A percentile compares a stretch with the other conserved stretches of the same genome.
Evolutionary conservation across 768 basidiomycete genomes (phyloP).

Genomic region (Mycena rosella): DNA sequence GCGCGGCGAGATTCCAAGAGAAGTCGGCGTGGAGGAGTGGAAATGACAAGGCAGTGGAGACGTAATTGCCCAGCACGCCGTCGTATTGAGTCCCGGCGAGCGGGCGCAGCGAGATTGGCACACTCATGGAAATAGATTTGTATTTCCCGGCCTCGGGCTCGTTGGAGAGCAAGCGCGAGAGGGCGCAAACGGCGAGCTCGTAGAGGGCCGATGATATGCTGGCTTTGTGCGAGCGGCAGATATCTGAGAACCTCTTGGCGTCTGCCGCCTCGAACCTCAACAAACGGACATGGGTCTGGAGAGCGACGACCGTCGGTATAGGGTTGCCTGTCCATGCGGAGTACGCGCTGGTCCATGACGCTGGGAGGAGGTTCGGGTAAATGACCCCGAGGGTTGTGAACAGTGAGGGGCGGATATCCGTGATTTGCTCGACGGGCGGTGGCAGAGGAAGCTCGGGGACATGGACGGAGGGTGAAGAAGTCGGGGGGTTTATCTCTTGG

Average conservation of each 20-base stretch:
- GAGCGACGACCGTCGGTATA: constrained; percentile 29
- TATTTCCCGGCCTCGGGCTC: not conserved
- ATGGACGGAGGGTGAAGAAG: constrained; percentile 18
- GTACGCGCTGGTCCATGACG: constrained; percentile 23
- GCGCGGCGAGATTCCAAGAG: constrained; percentile 48
- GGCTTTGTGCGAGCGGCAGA: constrained; percentile 46
- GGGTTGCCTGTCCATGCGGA: constrained; percentile 49
- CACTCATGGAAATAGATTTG: constrained; percentile 32
- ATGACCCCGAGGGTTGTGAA: constrained; percentile 38
- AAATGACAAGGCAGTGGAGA: constrained; percentile 39
- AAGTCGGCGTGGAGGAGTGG: constrained; percentile 42
- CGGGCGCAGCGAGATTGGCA: constrained; percentile 50
- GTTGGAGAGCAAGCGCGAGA: constrained; percentile 35
- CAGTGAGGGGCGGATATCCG: constrained; percentile 43
- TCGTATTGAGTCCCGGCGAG: constrained; percentile 38
- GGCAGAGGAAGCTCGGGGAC: constrained; percentile 36
- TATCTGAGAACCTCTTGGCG: constrained; percentile 34
- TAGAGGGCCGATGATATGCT: constrained; percentile 49
- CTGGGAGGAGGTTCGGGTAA: constrained; percentile 46
- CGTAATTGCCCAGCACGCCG: constrained; percentile 50
- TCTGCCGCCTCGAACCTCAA: not conserved
- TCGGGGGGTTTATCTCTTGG: constrained; percentile 8
- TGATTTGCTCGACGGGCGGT: constrained; percentile 44
- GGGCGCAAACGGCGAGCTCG: constrained; percentile 39
- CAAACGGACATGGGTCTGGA: constrained; percentile 44